These are phyloP conservation scores for Cylindrodendrum hubeiense DNA, from an alignment of 2,329 filamentous ascomycete species.

Conservation along the genomic window DNA sequence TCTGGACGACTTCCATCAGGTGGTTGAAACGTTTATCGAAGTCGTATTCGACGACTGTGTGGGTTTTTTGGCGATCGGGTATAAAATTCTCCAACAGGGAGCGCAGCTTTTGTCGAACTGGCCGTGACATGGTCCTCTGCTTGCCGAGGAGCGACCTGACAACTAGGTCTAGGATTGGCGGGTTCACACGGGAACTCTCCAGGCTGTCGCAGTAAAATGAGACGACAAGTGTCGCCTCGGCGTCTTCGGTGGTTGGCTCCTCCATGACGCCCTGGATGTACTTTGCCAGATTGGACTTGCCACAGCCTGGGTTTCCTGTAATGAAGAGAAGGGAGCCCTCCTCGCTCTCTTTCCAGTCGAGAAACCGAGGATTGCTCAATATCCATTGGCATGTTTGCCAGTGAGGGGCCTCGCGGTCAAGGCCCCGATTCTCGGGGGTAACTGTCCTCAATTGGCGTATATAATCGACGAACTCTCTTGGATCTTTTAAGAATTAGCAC, in stretches of 20 bases:
- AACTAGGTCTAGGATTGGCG: conserved; percentile 35
- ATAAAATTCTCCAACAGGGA: conserved; percentile 23
- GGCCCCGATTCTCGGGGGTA: conserved; percentile 33
- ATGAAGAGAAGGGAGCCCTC: conserved; percentile 33
- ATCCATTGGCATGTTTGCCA: conserved; percentile 38
- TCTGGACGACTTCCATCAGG: conserved; percentile 33
- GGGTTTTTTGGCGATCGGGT: conserved; percentile 17
- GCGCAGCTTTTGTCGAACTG: conserved; percentile 23
- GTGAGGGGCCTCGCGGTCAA: conserved; percentile 33
- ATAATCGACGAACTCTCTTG: conserved; percentile 27
- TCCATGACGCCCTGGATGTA: conserved; percentile 35
- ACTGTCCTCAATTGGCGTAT: conserved; percentile 25
- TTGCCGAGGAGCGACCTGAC: conserved; percentile 31
- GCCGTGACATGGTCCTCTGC: conserved; percentile 23
- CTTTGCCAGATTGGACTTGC: conserved; percentile 37
- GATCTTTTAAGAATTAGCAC: conserved; percentile 21
- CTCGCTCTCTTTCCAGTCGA: conserved; percentile 28
- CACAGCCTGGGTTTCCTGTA: conserved; percentile 36
- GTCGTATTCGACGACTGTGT: conserved; percentile 1
- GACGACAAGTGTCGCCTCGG: conserved; percentile 27
- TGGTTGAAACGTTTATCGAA: conserved; percentile 26
- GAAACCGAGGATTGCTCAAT: conserved; percentile 23
- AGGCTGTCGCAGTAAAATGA: conserved; percentile 38
- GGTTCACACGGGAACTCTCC: conserved; percentile 33
- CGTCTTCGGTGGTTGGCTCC: conserved; percentile 7